Conservation (phyloP, 305 asterid genomes). For the Solanum hybrid region DNA sequence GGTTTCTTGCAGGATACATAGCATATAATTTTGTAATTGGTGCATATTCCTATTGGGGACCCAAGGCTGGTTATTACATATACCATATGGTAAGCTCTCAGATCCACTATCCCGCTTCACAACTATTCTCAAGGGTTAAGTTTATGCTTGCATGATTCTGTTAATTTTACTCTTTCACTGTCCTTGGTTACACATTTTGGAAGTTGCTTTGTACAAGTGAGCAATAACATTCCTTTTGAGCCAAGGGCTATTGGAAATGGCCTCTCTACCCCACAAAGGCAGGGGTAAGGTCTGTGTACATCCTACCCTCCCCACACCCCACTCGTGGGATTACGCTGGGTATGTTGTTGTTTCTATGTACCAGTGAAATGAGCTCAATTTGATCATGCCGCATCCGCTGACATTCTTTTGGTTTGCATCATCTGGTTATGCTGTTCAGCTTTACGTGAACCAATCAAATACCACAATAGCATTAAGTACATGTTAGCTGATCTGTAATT, state of each 20-base stretch:
- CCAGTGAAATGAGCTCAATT: not conserved
- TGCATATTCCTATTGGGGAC: constrained; percentile 89
- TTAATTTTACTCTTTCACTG: not conserved
- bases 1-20: constrained; percentile 52
- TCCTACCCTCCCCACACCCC: not conserved
- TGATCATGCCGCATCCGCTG: not conserved
- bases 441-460: not conserved
- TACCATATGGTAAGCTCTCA: constrained; percentile 60
- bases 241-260: not conserved
- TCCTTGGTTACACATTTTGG: not conserved
- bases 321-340: not conserved
- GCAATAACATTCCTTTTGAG: not conserved
- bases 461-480: not conserved
- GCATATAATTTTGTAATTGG: constrained; percentile 85
- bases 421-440: not conserved
- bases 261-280: not conserved
- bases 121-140: not conserved
- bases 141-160: not conserved
- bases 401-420: not conserved
- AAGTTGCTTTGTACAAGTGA: not conserved
- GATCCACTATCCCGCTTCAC: not conserved
- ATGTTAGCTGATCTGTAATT: not conserved
- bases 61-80: constrained; percentile 78
- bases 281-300: not conserved
- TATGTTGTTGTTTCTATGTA: not conserved